Conservation (phyloP, 345 rosid genomes). For the Salix purpurea region DNA sequence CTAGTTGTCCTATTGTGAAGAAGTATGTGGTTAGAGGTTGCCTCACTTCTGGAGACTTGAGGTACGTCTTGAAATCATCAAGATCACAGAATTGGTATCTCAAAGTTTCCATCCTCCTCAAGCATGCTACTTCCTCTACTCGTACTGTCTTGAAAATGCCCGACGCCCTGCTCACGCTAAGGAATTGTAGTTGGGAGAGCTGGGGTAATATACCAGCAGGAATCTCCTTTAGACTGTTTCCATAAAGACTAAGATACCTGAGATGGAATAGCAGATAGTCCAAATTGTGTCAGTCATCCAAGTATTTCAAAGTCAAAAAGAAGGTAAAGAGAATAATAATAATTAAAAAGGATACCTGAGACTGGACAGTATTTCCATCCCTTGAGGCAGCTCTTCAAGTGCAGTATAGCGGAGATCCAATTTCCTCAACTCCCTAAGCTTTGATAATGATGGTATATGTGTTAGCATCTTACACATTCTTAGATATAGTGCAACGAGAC, state of each 20-base stretch:
- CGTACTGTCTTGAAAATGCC: not conserved
- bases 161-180: not conserved
- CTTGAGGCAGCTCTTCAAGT: slow-evolving; percentile 13
- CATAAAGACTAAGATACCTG: not conserved
- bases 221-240: not conserved
- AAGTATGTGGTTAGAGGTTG: not conserved
- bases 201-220: slow-evolving; percentile 14
- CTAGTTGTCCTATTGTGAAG: not conserved
- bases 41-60: not conserved
- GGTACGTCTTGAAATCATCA: not conserved
- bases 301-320: not conserved
- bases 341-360: not conserved
- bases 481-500: slow-evolving; percentile 12
- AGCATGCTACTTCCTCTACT: slow-evolving; percentile 4
- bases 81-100: not conserved
- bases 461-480: not conserved
- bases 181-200: slow-evolving; percentile 7
- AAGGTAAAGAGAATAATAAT: too few relatives aligned
- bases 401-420: slow-evolving; percentile 10
- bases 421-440: slow-evolving; percentile 11
- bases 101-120: slow-evolving; percentile 13
- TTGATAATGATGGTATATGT: slow-evolving; percentile 12
- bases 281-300: not conserved
- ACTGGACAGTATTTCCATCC: slow-evolving; percentile 13
- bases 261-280: not conserved